phyloP scores from a whole-genome alignment of 768 basidiomycete genomes.

The Boletus subparvulus region DNA sequence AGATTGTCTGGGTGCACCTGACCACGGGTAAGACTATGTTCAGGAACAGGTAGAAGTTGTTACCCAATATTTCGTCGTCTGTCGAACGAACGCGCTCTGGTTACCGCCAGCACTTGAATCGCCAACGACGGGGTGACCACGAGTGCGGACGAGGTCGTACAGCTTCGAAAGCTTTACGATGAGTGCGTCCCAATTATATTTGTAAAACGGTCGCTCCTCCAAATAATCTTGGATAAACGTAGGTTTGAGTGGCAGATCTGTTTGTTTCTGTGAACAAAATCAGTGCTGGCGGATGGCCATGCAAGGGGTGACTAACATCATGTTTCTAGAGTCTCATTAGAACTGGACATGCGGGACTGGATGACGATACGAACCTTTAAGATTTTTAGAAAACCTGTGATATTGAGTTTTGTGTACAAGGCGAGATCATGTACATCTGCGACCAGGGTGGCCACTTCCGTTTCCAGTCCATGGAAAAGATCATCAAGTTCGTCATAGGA shows the following conservation, averaged over 20 bases:
- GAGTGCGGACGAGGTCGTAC: conserved; percentile 92
- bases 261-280: conserved; percentile 76
- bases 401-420: conserved; percentile 93
- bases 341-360: background rate
- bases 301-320: conserved; percentile 54
- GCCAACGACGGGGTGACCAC: conserved; percentile 92
- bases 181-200: conserved; percentile 92
- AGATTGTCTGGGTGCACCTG: conserved; percentile 91
- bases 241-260: conserved; percentile 73
- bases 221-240: conserved; percentile 90
- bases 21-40: conserved; percentile 1
- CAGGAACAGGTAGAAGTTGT: conserved; percentile 4
- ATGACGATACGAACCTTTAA: conserved; percentile 61
- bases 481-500: conserved; percentile 80
- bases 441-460: conserved; percentile 92
- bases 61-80: conserved; percentile 99
- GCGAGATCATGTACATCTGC: conserved; percentile 92
- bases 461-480: conserved; percentile 83
- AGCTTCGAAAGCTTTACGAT: conserved; percentile 95
- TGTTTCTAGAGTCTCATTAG: conserved; percentile 66
- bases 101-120: conserved; percentile 92
- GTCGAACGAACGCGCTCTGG: conserved; percentile 97
- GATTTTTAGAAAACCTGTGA: conserved; percentile 99
- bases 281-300: conserved; percentile 7
- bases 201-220: conserved; percentile 94